phyloP scores from a whole-genome alignment of 441 rosid genomes.

The Arabidopsis lyrata region DNA sequence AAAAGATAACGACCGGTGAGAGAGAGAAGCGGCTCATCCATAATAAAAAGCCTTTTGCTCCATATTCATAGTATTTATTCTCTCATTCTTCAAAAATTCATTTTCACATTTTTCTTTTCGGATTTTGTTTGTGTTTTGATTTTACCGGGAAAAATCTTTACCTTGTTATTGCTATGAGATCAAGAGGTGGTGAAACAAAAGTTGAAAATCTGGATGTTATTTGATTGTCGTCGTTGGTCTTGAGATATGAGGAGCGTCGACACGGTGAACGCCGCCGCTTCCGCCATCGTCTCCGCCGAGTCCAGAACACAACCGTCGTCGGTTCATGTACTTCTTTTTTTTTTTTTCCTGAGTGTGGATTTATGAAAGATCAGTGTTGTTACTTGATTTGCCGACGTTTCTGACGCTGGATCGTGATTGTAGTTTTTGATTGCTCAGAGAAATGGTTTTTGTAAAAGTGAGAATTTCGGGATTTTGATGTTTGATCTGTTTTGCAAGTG shows the following conservation, averaged over 20 bases:
- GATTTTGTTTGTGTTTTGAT: constrained; percentile 6
- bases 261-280: constrained; percentile 92
- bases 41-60: constrained; percentile 14
- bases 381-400: constrained; percentile 17
- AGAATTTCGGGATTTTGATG: not conserved
- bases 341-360: not conserved
- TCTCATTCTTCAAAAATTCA: not conserved
- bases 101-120: constrained; percentile 14
- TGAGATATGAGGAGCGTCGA: constrained; percentile 65
- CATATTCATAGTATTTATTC: constrained; percentile 14
- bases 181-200: not conserved
- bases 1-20: constrained; percentile 44
- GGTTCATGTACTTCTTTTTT: constrained; percentile 53
- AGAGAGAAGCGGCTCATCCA: constrained; percentile 24
- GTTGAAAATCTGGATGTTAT: constrained; percentile 42
- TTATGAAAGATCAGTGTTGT: constrained; percentile 1
- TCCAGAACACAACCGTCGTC: constrained; percentile 74
- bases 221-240: constrained; percentile 1
- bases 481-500: constrained; percentile 9
- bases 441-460: not conserved
- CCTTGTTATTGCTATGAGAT: constrained; percentile 34
- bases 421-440: constrained; percentile 36
- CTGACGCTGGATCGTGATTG: constrained; percentile 9
- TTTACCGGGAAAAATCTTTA: constrained; percentile 11
- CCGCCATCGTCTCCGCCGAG: constrained; percentile 92